phyloP scores from a whole-genome alignment of 2,329 filamentous ascomycete genomes.

The Penicillium sp. region DNA sequence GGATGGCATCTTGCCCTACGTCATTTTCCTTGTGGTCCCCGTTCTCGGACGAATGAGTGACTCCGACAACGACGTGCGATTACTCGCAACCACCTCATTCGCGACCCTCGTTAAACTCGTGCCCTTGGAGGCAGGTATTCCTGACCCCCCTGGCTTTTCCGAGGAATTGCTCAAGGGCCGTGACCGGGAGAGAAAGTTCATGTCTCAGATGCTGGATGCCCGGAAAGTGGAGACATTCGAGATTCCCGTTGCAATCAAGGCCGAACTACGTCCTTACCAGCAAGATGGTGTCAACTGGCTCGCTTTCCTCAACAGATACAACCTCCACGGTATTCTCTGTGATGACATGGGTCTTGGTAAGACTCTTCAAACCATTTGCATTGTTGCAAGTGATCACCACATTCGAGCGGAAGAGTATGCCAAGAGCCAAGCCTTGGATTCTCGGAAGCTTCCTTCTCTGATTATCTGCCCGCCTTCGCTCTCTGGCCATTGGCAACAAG shows the following conservation, averaged over 20 bases:
- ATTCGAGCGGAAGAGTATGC: constrained; percentile 87
- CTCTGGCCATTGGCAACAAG: constrained; percentile 98
- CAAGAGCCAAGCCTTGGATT: constrained; percentile 78
- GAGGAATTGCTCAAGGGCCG: constrained; percentile 85
- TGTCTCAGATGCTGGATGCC: constrained; percentile 91
- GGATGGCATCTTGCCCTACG: constrained; percentile 91
- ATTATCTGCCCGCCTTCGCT: constrained; percentile 96
- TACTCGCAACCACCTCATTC: constrained; percentile 95
- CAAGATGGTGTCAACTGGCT: constrained; percentile 99
- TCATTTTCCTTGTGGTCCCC: constrained; percentile 97
- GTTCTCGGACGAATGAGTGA: constrained; percentile 98
- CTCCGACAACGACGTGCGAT: constrained; percentile 90
- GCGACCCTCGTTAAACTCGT: constrained; percentile 96
- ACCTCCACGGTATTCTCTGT: constrained; percentile 96
- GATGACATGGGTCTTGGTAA: constrained; percentile 99
- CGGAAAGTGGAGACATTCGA: constrained; percentile 95
- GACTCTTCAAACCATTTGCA: constrained; percentile 95
- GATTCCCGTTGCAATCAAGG: constrained; percentile 96
- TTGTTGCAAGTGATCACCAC: constrained; percentile 97
- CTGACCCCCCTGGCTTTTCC: constrained; percentile 91
- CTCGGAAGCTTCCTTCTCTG: constrained; percentile 80
- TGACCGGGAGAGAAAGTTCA: constrained; percentile 94
- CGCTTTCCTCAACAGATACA: constrained; percentile 95
- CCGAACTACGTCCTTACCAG: constrained; percentile 93
- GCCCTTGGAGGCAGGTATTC: constrained; percentile 94